Conservation (phyloP, 179 eudicot genomes). For the Heliamphora ciliata region DNA sequence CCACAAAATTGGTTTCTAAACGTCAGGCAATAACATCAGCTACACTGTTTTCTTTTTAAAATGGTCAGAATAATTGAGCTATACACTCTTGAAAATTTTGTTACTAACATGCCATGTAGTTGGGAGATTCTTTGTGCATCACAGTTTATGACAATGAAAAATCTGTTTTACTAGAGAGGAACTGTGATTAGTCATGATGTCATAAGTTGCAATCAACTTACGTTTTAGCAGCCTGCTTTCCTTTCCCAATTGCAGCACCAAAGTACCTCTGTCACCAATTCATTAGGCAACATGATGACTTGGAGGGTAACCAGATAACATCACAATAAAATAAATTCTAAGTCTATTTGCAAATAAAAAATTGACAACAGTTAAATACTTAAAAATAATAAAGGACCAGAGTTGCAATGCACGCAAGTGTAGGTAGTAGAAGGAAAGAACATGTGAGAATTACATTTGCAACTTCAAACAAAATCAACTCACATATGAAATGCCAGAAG, state of each 20-base stretch:
- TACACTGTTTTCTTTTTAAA: background rate
- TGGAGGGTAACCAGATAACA: slow-evolving; percentile 1
- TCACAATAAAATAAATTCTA: background rate
- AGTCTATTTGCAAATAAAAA: background rate
- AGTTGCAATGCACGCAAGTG: background rate
- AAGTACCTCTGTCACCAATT: slow-evolving; percentile 57
- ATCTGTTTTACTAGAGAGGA: background rate
- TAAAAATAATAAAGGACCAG: background rate
- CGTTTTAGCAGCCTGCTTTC: slow-evolving; percentile 98
- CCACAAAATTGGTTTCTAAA: no score
- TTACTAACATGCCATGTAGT: background rate
- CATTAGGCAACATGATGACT: background rate
- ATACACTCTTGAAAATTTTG: background rate
- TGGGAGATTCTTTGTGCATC: background rate
- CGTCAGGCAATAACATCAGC: background rate
- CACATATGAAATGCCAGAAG: slow-evolving; percentile 93
- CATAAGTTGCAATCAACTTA: slow-evolving; percentile 29
- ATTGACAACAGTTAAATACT: background rate
- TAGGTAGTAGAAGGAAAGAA: slow-evolving; percentile 12
- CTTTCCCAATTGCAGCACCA: slow-evolving; percentile 97
- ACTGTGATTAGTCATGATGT: background rate
- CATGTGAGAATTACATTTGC: background rate
- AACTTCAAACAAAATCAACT: slow-evolving; percentile 29
- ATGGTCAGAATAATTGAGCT: background rate
- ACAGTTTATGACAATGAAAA: background rate